Percentiles rank a stretch among this genome's conserved stretches.
Conservation (phyloP, 2,329 filamentous ascomycete genomes). For the Fusarium chlamydosporum region DNA sequence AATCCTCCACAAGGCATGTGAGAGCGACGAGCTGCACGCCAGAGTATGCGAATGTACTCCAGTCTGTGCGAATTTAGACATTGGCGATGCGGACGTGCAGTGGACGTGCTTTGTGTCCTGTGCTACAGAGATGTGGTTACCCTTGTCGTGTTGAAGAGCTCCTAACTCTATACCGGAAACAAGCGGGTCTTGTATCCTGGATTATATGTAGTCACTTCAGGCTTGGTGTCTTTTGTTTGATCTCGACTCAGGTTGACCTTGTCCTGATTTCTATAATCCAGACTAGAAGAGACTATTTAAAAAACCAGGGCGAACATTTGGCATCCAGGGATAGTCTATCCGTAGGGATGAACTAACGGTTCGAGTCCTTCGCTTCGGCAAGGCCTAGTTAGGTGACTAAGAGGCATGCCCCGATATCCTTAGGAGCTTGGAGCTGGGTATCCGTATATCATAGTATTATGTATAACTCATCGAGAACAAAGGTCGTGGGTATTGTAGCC, state of each 20-base stretch:
- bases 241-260: slow-evolving; percentile 32
- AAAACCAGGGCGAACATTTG: slow-evolving; percentile 35
- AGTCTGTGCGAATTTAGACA: slow-evolving; percentile 42
- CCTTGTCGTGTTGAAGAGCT: slow-evolving; percentile 37
- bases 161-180: slow-evolving; percentile 34
- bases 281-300: slow-evolving; percentile 17
- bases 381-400: slow-evolving; percentile 30
- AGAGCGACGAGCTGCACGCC: slow-evolving; percentile 42
- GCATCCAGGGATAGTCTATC: slow-evolving; percentile 33
- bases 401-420: slow-evolving; percentile 15
- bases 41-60: slow-evolving; percentile 20
- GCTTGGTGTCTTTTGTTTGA: slow-evolving; percentile 33
- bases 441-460: no score
- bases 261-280: slow-evolving; percentile 21
- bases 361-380: slow-evolving; percentile 30
- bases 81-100: slow-evolving; percentile 36
- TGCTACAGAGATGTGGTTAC: slow-evolving; percentile 20
- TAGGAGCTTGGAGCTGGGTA: slow-evolving; percentile 18
- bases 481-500: slow-evolving; percentile 33
- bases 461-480: slow-evolving; percentile 15
- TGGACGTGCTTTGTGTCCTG: slow-evolving; percentile 32
- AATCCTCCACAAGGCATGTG: slow-evolving; percentile 39
- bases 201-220: slow-evolving; percentile 27
- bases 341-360: slow-evolving; percentile 23
- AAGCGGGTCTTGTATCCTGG: slow-evolving; percentile 38